phyloP scores from a whole-genome alignment of 352 stramenopile genomes.

The Phytophthora tentaculata region DNA sequence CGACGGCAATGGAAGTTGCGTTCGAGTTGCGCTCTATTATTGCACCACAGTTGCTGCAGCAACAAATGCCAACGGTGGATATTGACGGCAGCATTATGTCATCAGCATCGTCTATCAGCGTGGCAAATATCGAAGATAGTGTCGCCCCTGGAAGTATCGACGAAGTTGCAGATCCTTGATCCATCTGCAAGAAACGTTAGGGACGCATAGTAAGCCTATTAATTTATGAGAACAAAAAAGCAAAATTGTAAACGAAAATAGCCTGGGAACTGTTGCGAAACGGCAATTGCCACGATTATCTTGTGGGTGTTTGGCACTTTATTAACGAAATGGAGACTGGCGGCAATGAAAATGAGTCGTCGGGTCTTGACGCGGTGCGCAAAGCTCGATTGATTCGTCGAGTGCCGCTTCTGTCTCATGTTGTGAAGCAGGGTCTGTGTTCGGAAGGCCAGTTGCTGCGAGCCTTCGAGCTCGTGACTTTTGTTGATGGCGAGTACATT shows the following conservation, averaged over 20 bases:
- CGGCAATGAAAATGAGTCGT: conserved; percentile 18
- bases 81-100: conserved; percentile 23
- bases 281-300: conserved; percentile 12
- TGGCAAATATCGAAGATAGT: conserved; percentile 11
- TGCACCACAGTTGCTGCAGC: conserved; percentile 46
- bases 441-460: conserved; percentile 48
- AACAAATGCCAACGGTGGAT: conserved; percentile 22
- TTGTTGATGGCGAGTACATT: conserved; percentile 69
- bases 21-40: conserved; percentile 69
- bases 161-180: conserved; percentile 10
- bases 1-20: conserved; percentile 73
- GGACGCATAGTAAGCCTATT: conserved; percentile 21
- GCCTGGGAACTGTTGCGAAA: conserved; percentile 10
- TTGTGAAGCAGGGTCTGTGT: conserved; percentile 53
- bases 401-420: conserved; percentile 61
- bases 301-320: background rate
- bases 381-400: conserved; percentile 52
- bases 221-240: conserved; percentile 40
- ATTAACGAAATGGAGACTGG: conserved; percentile 16
- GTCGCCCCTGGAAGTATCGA: conserved; percentile 2
- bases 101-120: conserved; percentile 7
- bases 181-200: background rate
- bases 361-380: conserved; percentile 39
- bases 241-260: conserved; percentile 21
- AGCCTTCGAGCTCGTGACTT: conserved; percentile 42